Evolutionary conservation across 2,329 filamentous ascomycete genomes (phyloP).

Genomic region (Knoxdaviesia proteae): DNA sequence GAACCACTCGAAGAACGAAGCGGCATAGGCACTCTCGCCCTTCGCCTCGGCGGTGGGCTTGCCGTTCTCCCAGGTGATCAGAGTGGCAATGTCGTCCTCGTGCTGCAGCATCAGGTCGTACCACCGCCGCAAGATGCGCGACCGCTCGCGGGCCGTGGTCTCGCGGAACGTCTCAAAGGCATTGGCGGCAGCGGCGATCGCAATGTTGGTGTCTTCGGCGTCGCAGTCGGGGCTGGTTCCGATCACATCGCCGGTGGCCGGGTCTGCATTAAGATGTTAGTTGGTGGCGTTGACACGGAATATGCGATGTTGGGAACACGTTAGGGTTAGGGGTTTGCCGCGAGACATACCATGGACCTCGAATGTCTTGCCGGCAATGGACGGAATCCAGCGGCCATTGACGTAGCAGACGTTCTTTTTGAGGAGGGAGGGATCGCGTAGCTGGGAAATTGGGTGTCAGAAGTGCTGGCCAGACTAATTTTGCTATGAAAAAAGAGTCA

Average conservation of each 20-base stretch:
- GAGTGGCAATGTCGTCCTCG: slow-evolving; percentile 55
- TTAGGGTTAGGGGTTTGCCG: neutral
- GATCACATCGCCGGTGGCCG: slow-evolving; percentile 61
- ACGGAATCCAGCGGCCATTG: slow-evolving; percentile 79
- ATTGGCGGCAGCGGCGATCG: slow-evolving; percentile 63
- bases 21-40: slow-evolving; percentile 52
- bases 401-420: slow-evolving; percentile 70
- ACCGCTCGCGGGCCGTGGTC: slow-evolving; percentile 53
- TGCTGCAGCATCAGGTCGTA: slow-evolving; percentile 64
- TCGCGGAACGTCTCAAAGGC: slow-evolving; percentile 54
- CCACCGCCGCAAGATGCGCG: slow-evolving; percentile 59
- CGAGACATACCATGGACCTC: slow-evolving; percentile 44
- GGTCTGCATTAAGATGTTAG: slow-evolving; percentile 32
- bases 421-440: slow-evolving; percentile 62
- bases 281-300: neutral
- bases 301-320: neutral
- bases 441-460: slow-evolving; percentile 18
- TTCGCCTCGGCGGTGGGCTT: slow-evolving; percentile 61
- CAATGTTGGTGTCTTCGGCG: slow-evolving; percentile 52
- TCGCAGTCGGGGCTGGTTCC: slow-evolving; percentile 74
- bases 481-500: no score
- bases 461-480: no score
- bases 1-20: slow-evolving; percentile 66
- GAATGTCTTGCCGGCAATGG: slow-evolving; percentile 78
- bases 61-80: slow-evolving; percentile 82